Percentiles rank a stretch among this genome's conserved stretches.
These are phyloP conservation scores for Periglandula ipomoeae DNA, from an alignment of 2,329 filamentous ascomycete species.

Conservation along the genomic window DNA sequence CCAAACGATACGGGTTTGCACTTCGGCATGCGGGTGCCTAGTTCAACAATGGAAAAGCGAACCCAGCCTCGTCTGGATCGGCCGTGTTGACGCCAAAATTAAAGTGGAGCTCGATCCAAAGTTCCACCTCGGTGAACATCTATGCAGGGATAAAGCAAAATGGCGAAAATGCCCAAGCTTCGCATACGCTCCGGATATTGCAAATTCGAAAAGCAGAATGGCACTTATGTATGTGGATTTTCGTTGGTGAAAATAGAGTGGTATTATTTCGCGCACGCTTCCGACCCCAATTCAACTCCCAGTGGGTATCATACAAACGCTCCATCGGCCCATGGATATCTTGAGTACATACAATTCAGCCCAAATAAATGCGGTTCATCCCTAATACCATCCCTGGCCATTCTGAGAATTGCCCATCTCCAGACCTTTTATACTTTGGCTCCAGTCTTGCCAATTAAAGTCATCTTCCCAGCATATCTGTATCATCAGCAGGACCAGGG, in stretches of 20 bases:
- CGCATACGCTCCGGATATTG: no score
- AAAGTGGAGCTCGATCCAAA: neutral
- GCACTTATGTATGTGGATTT: no score
- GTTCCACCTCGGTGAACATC: neutral
- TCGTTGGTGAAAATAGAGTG: neutral
- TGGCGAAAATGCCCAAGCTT: no score
- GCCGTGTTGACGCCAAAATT: neutral
- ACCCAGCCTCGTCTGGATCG: neutral
- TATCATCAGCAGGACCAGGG: constrained; percentile 21
- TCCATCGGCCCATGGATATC: no score
- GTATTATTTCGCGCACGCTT: neutral
- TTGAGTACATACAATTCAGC: neutral
- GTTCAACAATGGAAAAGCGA: neutral
- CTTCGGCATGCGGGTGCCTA: no score
- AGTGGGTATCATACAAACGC: neutral
- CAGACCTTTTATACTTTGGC: constrained; percentile 30
- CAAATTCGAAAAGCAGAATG: no score
- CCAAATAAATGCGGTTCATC: neutral
- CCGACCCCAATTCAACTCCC: no score
- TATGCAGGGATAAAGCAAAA: neutral
- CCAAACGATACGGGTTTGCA: no score
- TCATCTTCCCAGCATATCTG: constrained; percentile 32
- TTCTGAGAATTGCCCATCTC: constrained; percentile 23
- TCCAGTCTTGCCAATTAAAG: constrained; percentile 43
- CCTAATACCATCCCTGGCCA: constrained; percentile 14